These are phyloP conservation scores for Jackrogersella minutella DNA, from an alignment of 495 filamentous ascomycete genomes.

Conservation along the genomic window DNA sequence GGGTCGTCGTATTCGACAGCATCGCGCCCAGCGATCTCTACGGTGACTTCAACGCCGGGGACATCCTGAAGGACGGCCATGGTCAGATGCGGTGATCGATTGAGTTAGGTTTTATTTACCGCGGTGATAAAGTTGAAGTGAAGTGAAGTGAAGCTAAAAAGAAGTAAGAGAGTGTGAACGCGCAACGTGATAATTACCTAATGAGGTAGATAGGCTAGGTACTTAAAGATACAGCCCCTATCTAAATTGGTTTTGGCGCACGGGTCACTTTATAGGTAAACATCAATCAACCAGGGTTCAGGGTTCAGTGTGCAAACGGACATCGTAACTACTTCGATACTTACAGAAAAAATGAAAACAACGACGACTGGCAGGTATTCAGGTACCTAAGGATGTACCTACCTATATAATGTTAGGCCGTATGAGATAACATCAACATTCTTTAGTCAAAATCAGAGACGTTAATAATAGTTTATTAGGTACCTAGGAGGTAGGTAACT, in stretches of 20 bases:
- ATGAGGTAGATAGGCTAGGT: background rate
- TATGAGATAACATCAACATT: too few species aligned
- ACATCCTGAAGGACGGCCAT: conserved; percentile 48
- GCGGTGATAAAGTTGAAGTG: too few species aligned
- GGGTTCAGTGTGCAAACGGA: too few species aligned
- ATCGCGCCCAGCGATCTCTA: conserved; percentile 37
- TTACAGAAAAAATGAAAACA: too few species aligned
- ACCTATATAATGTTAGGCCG: too few species aligned
- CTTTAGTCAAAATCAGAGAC: too few species aligned
- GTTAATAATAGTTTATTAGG: background rate
- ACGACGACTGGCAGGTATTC: background rate
- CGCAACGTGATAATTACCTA: background rate
- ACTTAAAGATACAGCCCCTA: too few species aligned
- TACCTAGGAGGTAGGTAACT: too few species aligned
- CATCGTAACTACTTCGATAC: too few species aligned
- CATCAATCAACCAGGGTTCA: too few species aligned
- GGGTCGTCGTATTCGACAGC: conserved; percentile 46
- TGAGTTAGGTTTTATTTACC: background rate
- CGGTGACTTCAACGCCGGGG: conserved; percentile 42
- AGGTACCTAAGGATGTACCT: background rate
- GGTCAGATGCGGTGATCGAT: background rate
- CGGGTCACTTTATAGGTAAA: background rate
- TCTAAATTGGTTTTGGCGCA: too few species aligned
- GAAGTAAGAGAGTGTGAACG: background rate
- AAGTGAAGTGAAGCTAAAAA: background rate